Conservation (phyloP, 768 basidiomycete species). For the Glaciozyma martinii region DNA sequence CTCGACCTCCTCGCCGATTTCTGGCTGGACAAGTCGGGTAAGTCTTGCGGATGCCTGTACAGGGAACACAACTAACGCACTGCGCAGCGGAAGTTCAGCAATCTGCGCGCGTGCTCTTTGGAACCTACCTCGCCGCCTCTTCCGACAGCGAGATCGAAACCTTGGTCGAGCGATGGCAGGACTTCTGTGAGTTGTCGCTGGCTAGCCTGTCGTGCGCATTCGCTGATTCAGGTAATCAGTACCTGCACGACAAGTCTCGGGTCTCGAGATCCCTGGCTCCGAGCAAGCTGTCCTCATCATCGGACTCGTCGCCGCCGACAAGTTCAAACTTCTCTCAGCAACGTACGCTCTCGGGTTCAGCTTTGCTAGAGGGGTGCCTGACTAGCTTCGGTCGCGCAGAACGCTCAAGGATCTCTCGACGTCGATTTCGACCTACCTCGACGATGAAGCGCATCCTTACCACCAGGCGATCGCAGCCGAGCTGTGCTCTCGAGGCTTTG, state of each 20-base stretch:
- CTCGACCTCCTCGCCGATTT: constrained; percentile 61
- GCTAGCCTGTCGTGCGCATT: background rate
- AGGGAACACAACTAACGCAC: background rate
- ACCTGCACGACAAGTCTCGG: background rate
- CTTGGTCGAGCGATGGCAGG: constrained; percentile 19
- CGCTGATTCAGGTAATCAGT: constrained; percentile 3
- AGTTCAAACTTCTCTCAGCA: constrained; percentile 63
- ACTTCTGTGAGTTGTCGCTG: background rate
- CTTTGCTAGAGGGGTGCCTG: constrained; percentile 5
- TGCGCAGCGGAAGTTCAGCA: constrained; percentile 60
- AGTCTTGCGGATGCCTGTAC: constrained; percentile 22
- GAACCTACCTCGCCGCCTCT: constrained; percentile 59
- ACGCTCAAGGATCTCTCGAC: constrained; percentile 73
- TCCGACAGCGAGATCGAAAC: constrained; percentile 57
- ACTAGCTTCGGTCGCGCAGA: constrained; percentile 41
- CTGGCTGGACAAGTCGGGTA: constrained; percentile 71
- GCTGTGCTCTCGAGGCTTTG: constrained; percentile 79
- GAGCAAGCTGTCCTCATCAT: constrained; percentile 67
- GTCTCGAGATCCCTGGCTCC: constrained; percentile 44
- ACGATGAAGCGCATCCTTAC: constrained; percentile 48
- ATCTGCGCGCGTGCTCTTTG: constrained; percentile 68
- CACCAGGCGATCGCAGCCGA: constrained; percentile 68
- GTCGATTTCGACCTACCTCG: constrained; percentile 68
- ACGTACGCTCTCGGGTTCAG: constrained; percentile 47
- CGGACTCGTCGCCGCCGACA: constrained; percentile 71